Base-by-base conservation (phyloP, 2,329 filamentous ascomycete genomes). In the Pseudopyricularia javanii region DNA sequence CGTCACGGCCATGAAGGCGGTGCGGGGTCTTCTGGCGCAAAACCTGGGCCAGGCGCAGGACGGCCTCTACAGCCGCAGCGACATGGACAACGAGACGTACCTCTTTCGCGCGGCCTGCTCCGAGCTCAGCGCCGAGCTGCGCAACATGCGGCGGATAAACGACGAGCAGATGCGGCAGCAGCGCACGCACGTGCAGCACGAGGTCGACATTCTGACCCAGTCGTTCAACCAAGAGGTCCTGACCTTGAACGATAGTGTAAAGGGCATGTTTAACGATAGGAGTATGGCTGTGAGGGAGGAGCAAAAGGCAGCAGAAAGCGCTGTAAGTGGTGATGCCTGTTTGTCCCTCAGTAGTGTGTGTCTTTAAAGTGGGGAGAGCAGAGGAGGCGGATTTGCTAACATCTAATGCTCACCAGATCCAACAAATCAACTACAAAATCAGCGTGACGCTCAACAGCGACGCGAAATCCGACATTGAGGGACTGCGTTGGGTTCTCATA, bases 401-500 rank as follows among this genome's bases (percentile, higher is more conserved):
- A 15, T n/a, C 28, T 14, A 33, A 30, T 22, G n/a, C 45, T 12
- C 37, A 22, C 34, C 61, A 88, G 76, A 91, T 95, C 57, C 91
- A 96, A 74, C 86, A 95, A 71, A 78, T 97, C 59, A 95, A 91
- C 69, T 95, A 97, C 70, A 93, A 95, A 66, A 97, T 98, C 66
- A 94, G 88, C 22, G 89, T 95, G 32, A 78, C 81, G 40, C 77
- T 98, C 45, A 94, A 89, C 66, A 93, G 88, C 56, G 93, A 97
- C 66, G 83, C 86, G 49, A 91, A 91, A 65, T 91, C 87, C 4
- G 88, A 96, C 61, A 91, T 97, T 49, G 93, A 98, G 67, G 86
- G 85, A 1, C 72, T 98, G 49, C 78, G 93, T 55, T 97, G 93
- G 93, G 83, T 96, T 40, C 69, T 84, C 57, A 88, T 83, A 56